Percentiles rank a stretch among this genome's conserved stretches.
These are phyloP conservation scores for Ettlia oleoabundans DNA, from an alignment of 139 green algal species.

Conservation along the genomic window DNA sequence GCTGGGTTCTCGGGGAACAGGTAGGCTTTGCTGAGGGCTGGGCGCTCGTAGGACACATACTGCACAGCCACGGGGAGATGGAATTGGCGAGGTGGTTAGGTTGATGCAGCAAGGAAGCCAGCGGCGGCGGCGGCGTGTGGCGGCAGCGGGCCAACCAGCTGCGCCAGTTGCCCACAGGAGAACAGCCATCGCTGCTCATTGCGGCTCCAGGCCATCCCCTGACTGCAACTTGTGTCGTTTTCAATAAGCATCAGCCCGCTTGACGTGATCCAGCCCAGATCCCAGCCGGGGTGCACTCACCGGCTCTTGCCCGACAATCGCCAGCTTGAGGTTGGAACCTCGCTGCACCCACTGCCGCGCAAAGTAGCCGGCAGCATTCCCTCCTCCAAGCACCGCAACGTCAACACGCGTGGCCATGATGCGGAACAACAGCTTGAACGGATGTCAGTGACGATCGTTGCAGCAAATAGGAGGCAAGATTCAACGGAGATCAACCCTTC, in stretches of 20 bases:
- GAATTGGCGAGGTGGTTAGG: background rate
- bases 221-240: background rate
- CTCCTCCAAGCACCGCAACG: conserved; percentile 73
- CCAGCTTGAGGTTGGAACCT: conserved; percentile 61
- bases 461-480: background rate
- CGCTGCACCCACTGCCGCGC: conserved; percentile 67
- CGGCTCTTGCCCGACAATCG: conserved; percentile 76
- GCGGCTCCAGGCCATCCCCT: background rate
- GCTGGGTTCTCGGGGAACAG: conserved; percentile 74
- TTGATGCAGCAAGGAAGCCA: background rate
- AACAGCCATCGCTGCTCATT: background rate
- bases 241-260: background rate
- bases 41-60: conserved; percentile 86
- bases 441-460: background rate
- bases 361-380: conserved; percentile 78
- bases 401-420: conserved; percentile 14
- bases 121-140: background rate
- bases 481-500: background rate
- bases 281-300: conserved; percentile 38
- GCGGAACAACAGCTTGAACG: no score
- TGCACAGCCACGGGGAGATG: conserved; percentile 1
- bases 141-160: background rate
- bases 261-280: background rate
- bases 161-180: background rate
- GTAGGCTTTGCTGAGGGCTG: conserved; percentile 91